Conservation (phyloP, 2,329 filamentous ascomycete species). For the Fusarium clavum region DNA sequence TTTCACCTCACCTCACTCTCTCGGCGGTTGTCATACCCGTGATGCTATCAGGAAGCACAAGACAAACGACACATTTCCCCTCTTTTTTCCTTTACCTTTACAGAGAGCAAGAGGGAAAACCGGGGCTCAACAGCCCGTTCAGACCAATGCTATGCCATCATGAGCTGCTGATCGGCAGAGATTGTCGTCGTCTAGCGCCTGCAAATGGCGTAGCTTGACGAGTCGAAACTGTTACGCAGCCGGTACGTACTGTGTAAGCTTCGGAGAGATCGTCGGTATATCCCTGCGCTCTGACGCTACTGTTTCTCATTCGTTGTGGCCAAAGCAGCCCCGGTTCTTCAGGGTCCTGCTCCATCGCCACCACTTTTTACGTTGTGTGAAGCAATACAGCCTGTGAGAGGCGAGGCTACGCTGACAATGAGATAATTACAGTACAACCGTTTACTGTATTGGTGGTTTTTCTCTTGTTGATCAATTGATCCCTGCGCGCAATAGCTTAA, state of each 20-base stretch:
- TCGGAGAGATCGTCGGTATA: conserved; percentile 31
- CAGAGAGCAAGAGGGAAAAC: conserved; percentile 13
- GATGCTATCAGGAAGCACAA: conserved; percentile 24
- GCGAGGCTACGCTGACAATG: conserved; percentile 27
- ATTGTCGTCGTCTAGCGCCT: conserved; percentile 43
- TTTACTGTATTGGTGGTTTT: conserved; percentile 14
- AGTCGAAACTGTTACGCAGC: conserved; percentile 10
- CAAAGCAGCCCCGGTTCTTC: conserved; percentile 27
- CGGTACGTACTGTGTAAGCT: conserved; percentile 31
- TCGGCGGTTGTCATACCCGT: conserved; percentile 21
- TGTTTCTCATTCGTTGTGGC: conserved; percentile 20
- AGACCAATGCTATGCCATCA: conserved; percentile 36
- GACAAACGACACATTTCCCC: conserved; percentile 9
- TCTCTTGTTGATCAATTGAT: conserved; percentile 21
- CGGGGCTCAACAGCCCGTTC: conserved; percentile 26
- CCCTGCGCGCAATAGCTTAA: conserved; percentile 19
- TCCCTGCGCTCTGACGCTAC: conserved; percentile 24
- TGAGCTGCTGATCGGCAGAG: conserved; percentile 40
- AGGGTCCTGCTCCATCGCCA: conserved; percentile 40
- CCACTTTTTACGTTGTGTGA: conserved; percentile 6
- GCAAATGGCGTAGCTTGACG: conserved; percentile 43
- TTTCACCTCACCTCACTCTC: neutral
- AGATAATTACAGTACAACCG: conserved; percentile 31
- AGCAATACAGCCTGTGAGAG: conserved; percentile 6
- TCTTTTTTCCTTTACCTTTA: neutral